Evolutionary conservation across 257 asterid genomes (phyloP).

Genomic region (Plantago elongata): DNA sequence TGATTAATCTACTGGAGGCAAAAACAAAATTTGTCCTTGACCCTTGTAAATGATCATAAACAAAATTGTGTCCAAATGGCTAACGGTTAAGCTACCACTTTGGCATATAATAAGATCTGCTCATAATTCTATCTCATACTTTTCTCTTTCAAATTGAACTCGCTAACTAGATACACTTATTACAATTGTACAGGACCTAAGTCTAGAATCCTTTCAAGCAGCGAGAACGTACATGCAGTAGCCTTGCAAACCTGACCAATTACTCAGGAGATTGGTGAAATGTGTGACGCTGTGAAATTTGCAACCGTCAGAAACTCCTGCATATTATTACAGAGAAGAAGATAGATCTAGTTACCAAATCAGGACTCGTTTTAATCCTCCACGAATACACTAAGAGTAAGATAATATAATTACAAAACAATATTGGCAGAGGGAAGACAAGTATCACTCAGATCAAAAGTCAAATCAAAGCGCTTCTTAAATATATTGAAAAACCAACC

Average conservation of each 20-base stretch:
- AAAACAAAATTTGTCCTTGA: background rate
- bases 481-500: background rate
- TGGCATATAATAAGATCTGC: too few species aligned
- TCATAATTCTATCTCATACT: too few species aligned
- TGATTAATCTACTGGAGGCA: background rate
- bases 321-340: slow-evolving; percentile 17
- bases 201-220: slow-evolving; percentile 12
- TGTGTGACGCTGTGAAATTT: slow-evolving; percentile 33
- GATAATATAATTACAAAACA: background rate
- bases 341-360: background rate
- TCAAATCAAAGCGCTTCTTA: background rate
- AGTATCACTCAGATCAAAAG: background rate
- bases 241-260: slow-evolving; percentile 66
- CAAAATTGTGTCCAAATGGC: slow-evolving; percentile 1
- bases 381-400: slow-evolving; percentile 7
- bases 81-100: too few species aligned
- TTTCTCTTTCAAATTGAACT: background rate
- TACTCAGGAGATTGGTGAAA: slow-evolving; percentile 62
- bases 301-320: slow-evolving; percentile 72
- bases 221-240: slow-evolving; percentile 67
- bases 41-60: background rate
- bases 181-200: background rate
- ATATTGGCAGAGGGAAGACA: background rate
- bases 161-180: background rate
- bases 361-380: slow-evolving; percentile 6